phyloP scores from a whole-genome alignment of 1,284 basidiomycete genomes.

The Melampsora allii-populina region DNA sequence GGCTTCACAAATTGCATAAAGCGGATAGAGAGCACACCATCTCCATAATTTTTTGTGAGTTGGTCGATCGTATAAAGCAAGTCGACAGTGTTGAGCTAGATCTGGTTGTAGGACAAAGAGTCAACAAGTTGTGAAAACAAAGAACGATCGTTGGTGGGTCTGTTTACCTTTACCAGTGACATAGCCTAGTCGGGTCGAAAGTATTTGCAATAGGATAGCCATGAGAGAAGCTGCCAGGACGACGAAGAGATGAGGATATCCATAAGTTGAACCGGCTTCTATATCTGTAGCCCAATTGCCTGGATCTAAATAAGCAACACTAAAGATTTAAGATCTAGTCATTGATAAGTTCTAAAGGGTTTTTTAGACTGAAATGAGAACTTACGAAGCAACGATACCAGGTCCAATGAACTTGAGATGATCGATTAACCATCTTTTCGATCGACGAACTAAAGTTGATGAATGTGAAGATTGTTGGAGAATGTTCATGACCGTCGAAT shows the following conservation, averaged over 20 bases:
- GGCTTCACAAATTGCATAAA: constrained; percentile 65
- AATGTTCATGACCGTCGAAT: too few species aligned
- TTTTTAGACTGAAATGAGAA: constrained; percentile 50
- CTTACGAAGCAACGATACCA: constrained; percentile 54
- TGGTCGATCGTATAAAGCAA: constrained; percentile 61
- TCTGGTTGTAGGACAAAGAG: constrained; percentile 48
- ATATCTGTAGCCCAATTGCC: constrained; percentile 52
- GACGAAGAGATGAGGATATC: constrained; percentile 81
- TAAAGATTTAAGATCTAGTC: neutral
- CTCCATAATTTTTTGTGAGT: constrained; percentile 63
- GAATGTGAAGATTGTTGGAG: too few species aligned
- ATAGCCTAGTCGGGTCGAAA: constrained; percentile 58
- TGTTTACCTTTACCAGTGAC: constrained; percentile 54
- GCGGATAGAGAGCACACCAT: constrained; percentile 66
- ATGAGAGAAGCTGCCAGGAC: constrained; percentile 59
- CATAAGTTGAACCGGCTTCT: constrained; percentile 54
- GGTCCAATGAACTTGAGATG: constrained; percentile 55
- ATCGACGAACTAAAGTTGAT: neutral
- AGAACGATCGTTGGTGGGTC: neutral
- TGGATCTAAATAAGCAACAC: constrained; percentile 2
- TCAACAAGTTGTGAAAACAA: constrained; percentile 42
- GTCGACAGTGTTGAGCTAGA: constrained; percentile 50
- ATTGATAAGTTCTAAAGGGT: neutral
- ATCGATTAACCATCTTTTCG: constrained; percentile 57
- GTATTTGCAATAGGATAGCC: constrained; percentile 54